phyloP scores from a whole-genome alignment of 768 basidiomycete species.

The Leccinum ochraceum region DNA sequence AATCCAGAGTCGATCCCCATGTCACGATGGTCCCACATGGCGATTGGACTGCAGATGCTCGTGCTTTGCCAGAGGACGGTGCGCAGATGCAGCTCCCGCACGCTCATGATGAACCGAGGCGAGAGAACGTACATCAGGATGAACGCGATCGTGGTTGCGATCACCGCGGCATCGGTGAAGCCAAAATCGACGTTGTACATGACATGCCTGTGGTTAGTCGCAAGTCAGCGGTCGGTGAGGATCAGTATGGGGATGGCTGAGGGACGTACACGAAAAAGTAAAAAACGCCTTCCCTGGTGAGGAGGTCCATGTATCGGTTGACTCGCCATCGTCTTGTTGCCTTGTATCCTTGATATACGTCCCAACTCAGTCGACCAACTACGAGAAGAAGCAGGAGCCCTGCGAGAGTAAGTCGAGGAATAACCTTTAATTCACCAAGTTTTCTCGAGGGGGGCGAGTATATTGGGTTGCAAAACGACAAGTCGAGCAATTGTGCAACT shows the following conservation, averaged over 20 bases:
- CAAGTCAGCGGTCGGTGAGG: not conserved
- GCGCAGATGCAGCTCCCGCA: slow-evolving; percentile 11
- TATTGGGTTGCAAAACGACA: slow-evolving; percentile 16
- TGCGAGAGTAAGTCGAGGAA: slow-evolving; percentile 16
- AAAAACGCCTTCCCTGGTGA: slow-evolving; percentile 16
- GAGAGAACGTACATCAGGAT: slow-evolving; percentile 11
- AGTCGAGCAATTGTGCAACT: slow-evolving; percentile 6
- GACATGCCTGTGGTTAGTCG: slow-evolving; percentile 11
- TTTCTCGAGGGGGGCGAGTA: not conserved
- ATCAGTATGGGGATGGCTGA: too few species aligned
- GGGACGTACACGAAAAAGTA: slow-evolving; percentile 23
- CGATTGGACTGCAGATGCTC: not conserved
- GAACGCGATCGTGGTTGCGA: not conserved
- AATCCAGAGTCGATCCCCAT: slow-evolving; percentile 16
- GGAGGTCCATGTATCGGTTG: slow-evolving; percentile 18
- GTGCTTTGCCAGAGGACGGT: not conserved
- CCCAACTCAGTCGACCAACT: slow-evolving; percentile 4
- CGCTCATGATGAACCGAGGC: slow-evolving; percentile 22
- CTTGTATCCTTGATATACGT: slow-evolving; percentile 14
- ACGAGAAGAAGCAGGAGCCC: slow-evolving; percentile 14
- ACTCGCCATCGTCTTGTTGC: slow-evolving; percentile 7
- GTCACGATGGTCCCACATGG: not conserved
- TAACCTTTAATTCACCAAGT: slow-evolving; percentile 12
- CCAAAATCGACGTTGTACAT: slow-evolving; percentile 16
- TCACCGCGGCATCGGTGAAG: not conserved